A percentile compares a stretch with the other conserved stretches of the same genome.
Conservation (phyloP, 106 monocot genomes). For the Phalaenopsis equestris region DNA sequence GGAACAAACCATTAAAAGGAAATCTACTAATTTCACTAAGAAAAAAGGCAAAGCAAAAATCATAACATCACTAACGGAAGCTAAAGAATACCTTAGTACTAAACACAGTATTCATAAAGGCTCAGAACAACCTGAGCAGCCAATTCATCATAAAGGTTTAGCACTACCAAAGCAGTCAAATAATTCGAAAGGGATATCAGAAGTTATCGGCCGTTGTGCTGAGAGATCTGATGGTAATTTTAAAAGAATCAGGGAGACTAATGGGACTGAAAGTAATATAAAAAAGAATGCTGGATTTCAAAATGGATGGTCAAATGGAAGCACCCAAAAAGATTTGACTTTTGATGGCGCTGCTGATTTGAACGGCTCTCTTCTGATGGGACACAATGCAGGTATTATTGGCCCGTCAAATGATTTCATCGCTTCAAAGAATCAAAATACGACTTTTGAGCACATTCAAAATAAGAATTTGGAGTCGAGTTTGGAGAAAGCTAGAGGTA, state of each 20-base stretch:
- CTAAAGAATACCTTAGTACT: conserved; percentile 49
- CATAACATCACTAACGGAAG: conserved; percentile 59
- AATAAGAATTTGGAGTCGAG: conserved; percentile 1
- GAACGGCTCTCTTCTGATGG: neutral
- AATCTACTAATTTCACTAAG: conserved; percentile 8
- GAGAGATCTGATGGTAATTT: conserved; percentile 3
- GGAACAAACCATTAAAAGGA: conserved; percentile 6
- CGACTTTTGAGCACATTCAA: neutral
- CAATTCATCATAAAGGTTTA: neutral
- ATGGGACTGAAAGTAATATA: neutral
- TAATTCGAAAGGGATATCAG: neutral
- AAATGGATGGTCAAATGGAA: neutral
- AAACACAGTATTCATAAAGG: conserved; percentile 15
- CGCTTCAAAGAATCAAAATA: conserved; percentile 5
- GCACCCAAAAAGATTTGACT: neutral
- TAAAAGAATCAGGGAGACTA: neutral
- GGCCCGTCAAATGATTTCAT: neutral
- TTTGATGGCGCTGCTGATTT: conserved; percentile 3
- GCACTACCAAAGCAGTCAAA: neutral
- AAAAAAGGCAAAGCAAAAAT: conserved; percentile 26
- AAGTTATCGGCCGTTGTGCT: neutral
- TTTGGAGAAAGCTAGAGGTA: conserved; percentile 6
- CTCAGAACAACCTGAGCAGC: neutral
- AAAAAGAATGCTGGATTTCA: neutral
- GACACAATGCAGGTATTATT: conserved; percentile 1